A percentile compares a stretch with the other conserved stretches of the same genome.
Conservation (phyloP, 768 basidiomycete genomes). For the Collybia mongolica region DNA sequence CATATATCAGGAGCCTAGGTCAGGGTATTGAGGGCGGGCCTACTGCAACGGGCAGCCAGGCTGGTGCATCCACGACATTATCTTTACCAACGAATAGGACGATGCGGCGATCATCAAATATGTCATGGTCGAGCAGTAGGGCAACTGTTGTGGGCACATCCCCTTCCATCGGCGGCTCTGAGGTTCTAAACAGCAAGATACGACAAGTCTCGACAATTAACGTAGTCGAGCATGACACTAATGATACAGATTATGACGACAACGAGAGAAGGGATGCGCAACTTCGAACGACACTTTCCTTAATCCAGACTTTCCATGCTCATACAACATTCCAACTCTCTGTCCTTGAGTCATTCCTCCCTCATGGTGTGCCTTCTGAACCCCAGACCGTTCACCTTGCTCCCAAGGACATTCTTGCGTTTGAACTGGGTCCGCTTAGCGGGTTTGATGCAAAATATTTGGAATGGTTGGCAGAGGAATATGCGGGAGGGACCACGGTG, state of each 20-base stretch:
- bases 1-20: conserved; percentile 56
- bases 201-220: conserved; percentile 31
- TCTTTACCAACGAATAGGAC: conserved; percentile 19
- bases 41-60: conserved; percentile 12
- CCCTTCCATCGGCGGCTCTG: conserved; percentile 3
- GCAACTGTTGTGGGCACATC: conserved; percentile 26
- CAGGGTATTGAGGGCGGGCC: conserved; percentile 72
- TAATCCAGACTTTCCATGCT: conserved; percentile 69
- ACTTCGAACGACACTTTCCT: conserved; percentile 48
- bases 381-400: conserved; percentile 40
- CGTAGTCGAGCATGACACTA: conserved; percentile 2
- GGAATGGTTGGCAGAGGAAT: conserved; percentile 75
- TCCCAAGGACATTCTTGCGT: conserved; percentile 61
- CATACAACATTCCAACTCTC: conserved; percentile 60
- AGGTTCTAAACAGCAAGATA: conserved; percentile 20
- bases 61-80: conserved; percentile 8
- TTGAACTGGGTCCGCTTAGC: conserved; percentile 77
- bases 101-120: conserved; percentile 43
- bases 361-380: conserved; percentile 1
- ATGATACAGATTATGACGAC: conserved; percentile 19
- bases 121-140: conserved; percentile 48
- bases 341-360: conserved; percentile 36
- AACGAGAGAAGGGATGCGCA: conserved; percentile 29
- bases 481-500: conserved; percentile 44
- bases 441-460: conserved; percentile 69